Percentiles rank a stretch among this genome's conserved stretches.
phyloP scores from a whole-genome alignment of 148 eudicot genomes.

The Arctostaphylos glauca region DNA sequence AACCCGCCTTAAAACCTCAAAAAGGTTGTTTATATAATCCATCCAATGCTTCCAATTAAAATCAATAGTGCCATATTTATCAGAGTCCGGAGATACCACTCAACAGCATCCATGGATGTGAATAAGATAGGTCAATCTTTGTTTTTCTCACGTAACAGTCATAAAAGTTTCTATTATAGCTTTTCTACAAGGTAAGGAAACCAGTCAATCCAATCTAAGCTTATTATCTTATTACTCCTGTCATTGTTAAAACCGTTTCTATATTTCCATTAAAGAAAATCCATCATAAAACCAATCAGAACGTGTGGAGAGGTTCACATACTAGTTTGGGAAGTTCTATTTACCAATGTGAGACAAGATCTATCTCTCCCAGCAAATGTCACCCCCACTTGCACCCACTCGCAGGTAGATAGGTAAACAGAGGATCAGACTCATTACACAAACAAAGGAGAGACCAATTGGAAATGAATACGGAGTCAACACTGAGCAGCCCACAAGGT shows the following conservation, averaged over 20 bases:
- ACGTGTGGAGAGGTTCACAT: not conserved
- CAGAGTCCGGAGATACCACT: not conserved
- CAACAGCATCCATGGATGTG: not conserved
- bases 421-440: not conserved
- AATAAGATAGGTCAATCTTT: not conserved
- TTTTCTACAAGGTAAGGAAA: constrained; percentile 1
- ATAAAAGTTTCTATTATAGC: not conserved
- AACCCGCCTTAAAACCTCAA: not conserved
- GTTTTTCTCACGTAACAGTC: not conserved
- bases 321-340: not conserved
- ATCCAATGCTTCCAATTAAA: not conserved
- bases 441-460: not conserved
- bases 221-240: not conserved
- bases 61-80: not conserved
- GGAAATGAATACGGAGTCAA: not conserved
- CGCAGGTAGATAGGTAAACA: too few species aligned
- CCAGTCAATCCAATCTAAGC: not conserved
- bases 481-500: not conserved
- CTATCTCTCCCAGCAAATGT: not conserved
- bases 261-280: not conserved
- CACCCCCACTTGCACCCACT: not conserved
- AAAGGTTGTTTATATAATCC: not conserved
- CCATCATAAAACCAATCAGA: not conserved
- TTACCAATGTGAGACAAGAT: not conserved
- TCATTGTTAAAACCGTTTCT: not conserved